Conservation (phyloP, 495 filamentous ascomycete species). For the Hypoxylon subgilvum region DNA sequence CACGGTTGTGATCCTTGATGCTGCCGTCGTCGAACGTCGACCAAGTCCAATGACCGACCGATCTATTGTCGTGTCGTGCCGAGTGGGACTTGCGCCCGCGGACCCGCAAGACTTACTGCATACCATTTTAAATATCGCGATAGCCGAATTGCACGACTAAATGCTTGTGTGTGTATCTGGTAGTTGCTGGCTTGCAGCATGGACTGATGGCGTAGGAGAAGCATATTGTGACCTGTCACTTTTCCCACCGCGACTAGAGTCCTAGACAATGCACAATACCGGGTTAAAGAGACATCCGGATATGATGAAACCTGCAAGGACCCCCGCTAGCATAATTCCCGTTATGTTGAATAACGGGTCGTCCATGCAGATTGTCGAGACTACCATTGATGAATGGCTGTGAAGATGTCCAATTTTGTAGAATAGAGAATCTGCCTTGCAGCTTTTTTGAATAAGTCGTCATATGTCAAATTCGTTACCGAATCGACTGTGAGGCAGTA, state of each 20-base stretch:
- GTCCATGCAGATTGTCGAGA: constrained; percentile 32
- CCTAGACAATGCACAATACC: constrained; percentile 36
- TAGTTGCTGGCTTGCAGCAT: constrained; percentile 20
- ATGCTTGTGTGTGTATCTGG: constrained; percentile 30
- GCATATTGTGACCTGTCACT: constrained; percentile 37
- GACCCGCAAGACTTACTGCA: constrained; percentile 31
- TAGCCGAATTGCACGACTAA: constrained; percentile 37
- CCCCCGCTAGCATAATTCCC: constrained; percentile 38
- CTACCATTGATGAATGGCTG: constrained; percentile 23
- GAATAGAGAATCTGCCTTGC: constrained; percentile 19
- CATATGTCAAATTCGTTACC: too few species aligned
- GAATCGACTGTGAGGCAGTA: too few species aligned
- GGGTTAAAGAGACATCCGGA: constrained; percentile 33
- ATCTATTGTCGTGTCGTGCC: constrained; percentile 10
- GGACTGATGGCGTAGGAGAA: constrained; percentile 15
- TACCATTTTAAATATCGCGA: constrained; percentile 37
- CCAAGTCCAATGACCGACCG: constrained; percentile 34
- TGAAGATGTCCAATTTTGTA: constrained; percentile 14
- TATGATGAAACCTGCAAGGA: constrained; percentile 39
- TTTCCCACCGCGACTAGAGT: constrained; percentile 27
- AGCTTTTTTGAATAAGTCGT: too few species aligned
- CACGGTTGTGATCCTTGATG: constrained; percentile 17
- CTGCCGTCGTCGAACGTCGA: constrained; percentile 29
- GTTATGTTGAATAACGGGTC: constrained; percentile 40
- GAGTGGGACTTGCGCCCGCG: constrained; percentile 16